A percentile compares a stretch with the other conserved stretches of the same genome.
These are phyloP conservation scores for Pseudodiploospora longispora DNA, from an alignment of 2,329 filamentous ascomycete genomes.

Conservation along the genomic window DNA sequence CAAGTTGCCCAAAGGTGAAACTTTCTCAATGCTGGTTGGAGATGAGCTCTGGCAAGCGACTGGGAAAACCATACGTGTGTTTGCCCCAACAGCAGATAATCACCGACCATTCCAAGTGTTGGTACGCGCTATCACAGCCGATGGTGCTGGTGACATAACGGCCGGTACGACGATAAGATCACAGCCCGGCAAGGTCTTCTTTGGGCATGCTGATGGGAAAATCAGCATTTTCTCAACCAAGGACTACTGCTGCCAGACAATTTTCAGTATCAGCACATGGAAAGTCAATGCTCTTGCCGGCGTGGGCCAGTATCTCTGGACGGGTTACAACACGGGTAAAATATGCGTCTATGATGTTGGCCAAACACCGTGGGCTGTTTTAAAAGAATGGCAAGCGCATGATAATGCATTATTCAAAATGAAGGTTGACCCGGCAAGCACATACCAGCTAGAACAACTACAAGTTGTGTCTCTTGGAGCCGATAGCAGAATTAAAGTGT, in stretches of 20 bases:
- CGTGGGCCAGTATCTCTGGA: slow-evolving; percentile 79
- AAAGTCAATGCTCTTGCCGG: slow-evolving; percentile 86
- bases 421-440: slow-evolving; percentile 68
- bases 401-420: slow-evolving; percentile 74
- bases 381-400: slow-evolving; percentile 94
- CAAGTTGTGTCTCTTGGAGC: slow-evolving; percentile 83
- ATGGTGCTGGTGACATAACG: slow-evolving; percentile 77
- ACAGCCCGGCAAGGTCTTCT: slow-evolving; percentile 71
- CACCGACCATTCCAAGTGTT: slow-evolving; percentile 68
- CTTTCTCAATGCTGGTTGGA: slow-evolving; percentile 81
- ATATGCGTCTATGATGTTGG: slow-evolving; percentile 86
- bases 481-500: slow-evolving; percentile 75
- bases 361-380: slow-evolving; percentile 74
- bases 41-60: slow-evolving; percentile 80
- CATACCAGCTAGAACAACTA: slow-evolving; percentile 75
- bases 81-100: slow-evolving; percentile 61
- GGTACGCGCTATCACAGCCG: slow-evolving; percentile 59
- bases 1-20: slow-evolving; percentile 71
- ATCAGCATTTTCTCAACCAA: slow-evolving; percentile 81
- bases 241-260: slow-evolving; percentile 67
- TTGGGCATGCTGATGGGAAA: slow-evolving; percentile 90
- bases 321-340: slow-evolving; percentile 88
- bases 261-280: slow-evolving; percentile 84
- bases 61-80: slow-evolving; percentile 81
- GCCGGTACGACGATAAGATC: slow-evolving; percentile 69